A percentile compares a stretch with the other conserved stretches of the same genome.
Conservation (phyloP, 208 protist genomes). For the Trypanosoma theileri region DNA sequence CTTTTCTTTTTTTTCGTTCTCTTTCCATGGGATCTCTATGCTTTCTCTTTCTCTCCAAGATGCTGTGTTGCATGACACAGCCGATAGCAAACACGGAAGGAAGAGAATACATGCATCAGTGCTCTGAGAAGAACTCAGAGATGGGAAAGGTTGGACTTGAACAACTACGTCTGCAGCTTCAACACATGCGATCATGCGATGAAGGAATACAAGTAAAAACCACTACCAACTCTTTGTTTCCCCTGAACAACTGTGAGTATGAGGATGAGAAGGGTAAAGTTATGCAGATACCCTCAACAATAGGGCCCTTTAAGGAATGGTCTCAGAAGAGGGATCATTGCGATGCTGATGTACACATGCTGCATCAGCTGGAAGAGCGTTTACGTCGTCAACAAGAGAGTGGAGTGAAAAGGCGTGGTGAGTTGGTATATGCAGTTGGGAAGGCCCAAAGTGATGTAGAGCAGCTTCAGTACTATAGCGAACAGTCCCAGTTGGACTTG, state of each 20-base stretch:
- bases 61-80: no score
- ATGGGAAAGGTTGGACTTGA: neutral
- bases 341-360: neutral
- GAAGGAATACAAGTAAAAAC: no score
- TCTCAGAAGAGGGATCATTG: conserved; percentile 1
- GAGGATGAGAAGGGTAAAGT: no score
- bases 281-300: neutral
- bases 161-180: conserved; percentile 15
- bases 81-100: neutral
- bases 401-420: conserved; percentile 8
- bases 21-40: no score
- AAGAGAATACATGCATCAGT: neutral
- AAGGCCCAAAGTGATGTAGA: conserved; percentile 11
- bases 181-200: conserved; percentile 12
- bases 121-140: neutral
- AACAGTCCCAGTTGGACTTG: neutral
- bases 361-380: conserved; percentile 12
- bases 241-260: no score
- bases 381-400: conserved; percentile 5
- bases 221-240: no score
- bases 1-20: conserved; percentile 18
- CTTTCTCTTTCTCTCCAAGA: no score
- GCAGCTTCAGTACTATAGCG: neutral
- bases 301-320: neutral
- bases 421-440: conserved; percentile 6